Conservation (phyloP, 306 rosid genomes). For the Bauhinia variegata region DNA sequence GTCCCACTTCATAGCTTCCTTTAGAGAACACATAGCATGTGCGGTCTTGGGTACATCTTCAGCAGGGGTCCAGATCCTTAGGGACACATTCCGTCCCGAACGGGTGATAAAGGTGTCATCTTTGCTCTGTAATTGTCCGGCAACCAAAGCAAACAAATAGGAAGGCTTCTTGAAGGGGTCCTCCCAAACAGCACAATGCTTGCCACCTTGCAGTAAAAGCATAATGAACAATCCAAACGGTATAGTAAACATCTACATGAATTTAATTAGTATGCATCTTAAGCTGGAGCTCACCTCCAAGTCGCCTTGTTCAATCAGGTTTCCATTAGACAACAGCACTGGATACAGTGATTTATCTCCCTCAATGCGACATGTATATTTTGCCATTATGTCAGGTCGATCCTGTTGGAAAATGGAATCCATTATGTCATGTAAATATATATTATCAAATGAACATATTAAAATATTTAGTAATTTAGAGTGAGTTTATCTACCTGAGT, state of each 20-base stretch:
- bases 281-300: conserved; percentile 64
- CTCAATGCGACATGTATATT: conserved; percentile 81
- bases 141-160: conserved; percentile 98
- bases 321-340: conserved; percentile 92
- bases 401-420: conserved; percentile 62
- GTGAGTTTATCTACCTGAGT: no score
- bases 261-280: conserved; percentile 13
- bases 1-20: conserved; percentile 99
- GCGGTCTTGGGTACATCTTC: conserved; percentile 85
- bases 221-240: conserved; percentile 33
- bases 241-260: conserved; percentile 20
- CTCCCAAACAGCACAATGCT: conserved; percentile 91
- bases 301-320: conserved; percentile 82
- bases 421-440: conserved; percentile 34
- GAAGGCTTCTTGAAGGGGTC: conserved; percentile 98
- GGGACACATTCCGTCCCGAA: conserved; percentile 80
- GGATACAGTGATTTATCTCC: conserved; percentile 87
- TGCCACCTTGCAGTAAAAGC: conserved; percentile 72
- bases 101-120: conserved; percentile 73
- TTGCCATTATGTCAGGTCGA: conserved; percentile 98
- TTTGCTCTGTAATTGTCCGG: conserved; percentile 89
- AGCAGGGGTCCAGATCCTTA: conserved; percentile 95
- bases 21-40: conserved; percentile 93
- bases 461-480: no score
- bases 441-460: conserved; percentile 16